A percentile compares a stretch with the other conserved stretches of the same genome.
Conservation (phyloP, 2,329 filamentous ascomycete species). For the Knoxdaviesia capensis region DNA sequence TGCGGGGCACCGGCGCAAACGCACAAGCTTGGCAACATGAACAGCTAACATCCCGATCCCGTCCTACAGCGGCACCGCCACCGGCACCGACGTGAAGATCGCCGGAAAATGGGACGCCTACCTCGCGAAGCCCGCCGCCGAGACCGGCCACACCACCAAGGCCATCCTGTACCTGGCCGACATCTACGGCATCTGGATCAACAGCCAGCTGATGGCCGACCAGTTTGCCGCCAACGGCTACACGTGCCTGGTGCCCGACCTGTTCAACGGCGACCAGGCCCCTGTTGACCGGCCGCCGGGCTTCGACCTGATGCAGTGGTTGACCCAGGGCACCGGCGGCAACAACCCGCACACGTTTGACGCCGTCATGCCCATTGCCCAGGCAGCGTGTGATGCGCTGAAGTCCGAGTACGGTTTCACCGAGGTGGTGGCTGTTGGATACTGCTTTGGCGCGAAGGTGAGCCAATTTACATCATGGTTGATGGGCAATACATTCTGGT, state of each 20-base stretch:
- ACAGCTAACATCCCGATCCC: not conserved
- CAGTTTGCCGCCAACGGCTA: constrained; percentile 14
- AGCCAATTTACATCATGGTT: not conserved
- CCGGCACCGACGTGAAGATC: constrained; percentile 24
- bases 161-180: constrained; percentile 27
- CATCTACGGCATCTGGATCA: constrained; percentile 27
- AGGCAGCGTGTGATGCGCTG: constrained; percentile 29
- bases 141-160: constrained; percentile 8
- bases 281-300: constrained; percentile 11
- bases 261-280: constrained; percentile 12
- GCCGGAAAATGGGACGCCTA: constrained; percentile 25
- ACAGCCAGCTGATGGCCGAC: constrained; percentile 17
- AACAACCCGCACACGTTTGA: constrained; percentile 20
- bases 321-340: constrained; percentile 20
- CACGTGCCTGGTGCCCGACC: constrained; percentile 12
- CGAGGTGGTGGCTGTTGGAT: constrained; percentile 45
- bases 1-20: too few species aligned
- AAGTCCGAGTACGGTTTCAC: constrained; percentile 32
- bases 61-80: constrained; percentile 22
- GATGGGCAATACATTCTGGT: too few species aligned
- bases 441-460: constrained; percentile 59
- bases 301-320: constrained; percentile 20
- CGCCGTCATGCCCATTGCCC: constrained; percentile 11
- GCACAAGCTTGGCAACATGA: not conserved
- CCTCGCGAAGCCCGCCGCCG: constrained; percentile 21